Base-by-base conservation (phyloP, 1,284 basidiomycete genomes). In the Pisolithus thermaeus region DNA sequence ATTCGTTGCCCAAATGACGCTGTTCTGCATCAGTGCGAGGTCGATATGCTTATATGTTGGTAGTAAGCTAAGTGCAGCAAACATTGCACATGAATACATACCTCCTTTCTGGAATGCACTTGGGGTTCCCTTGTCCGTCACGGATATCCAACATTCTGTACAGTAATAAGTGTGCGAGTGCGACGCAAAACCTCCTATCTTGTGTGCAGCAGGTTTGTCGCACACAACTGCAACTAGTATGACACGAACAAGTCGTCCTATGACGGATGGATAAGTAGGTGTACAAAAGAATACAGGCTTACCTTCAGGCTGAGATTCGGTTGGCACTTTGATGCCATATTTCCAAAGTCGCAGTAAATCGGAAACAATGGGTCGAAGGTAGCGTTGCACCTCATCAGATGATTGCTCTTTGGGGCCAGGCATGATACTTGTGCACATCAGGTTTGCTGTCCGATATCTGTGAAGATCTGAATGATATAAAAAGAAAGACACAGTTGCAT, bases 191-290 rank as follows among this genome's bases (percentile, higher is more conserved):
- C 71, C 70, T 1, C 63, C 66, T 0, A 72, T 35, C 50, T 72
- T 71, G 53, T 68, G 67, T 1, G 66, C 67, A 0, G 70, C 70
- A 1, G 67, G 70, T 42, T 70, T 69, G 48, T 72, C 68, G 39
- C 69, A 71, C 2, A 68, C 54, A 2, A 71, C 59, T 8, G 58
- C 61, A 2, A 69, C 58, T 0, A 71, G 56, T 1, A 63, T 58
- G 6, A 71, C 59, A 1, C 65, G 60, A 1, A 70, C 58, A 0
- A 61, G 61, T 8, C 60, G 61, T 8, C 67, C 52, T 52, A 25
- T n/a, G 11, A 20, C 2, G 11, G 9, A 12, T 11, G 4, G 27
- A 23, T 7, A 40, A 18, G 5, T n/a, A n/a, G n/a, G n/a, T n/a
- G 22, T 11, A 20, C 18, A 22, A 22, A 20, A n/a, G 7, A 40